These are phyloP conservation scores for Colletotrichum spaethianum DNA, from an alignment of 2,329 filamentous ascomycete species.

Conservation along the genomic window DNA sequence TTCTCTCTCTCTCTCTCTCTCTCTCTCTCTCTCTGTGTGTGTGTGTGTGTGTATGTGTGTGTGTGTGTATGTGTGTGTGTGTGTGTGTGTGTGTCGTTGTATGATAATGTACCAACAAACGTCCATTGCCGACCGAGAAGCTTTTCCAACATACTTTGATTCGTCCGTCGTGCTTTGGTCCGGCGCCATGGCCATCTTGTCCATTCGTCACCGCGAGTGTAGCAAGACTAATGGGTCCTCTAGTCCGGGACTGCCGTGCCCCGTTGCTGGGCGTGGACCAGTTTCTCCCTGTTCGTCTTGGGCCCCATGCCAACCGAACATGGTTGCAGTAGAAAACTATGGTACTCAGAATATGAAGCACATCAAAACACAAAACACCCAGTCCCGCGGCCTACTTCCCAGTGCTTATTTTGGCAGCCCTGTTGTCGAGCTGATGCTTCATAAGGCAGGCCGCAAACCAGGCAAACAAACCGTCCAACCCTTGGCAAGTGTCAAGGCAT, in stretches of 20 bases:
- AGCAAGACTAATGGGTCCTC: conserved; percentile 12
- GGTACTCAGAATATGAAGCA: conserved; percentile 8
- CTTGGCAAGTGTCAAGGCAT: conserved; percentile 32
- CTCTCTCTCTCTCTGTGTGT: too few species aligned
- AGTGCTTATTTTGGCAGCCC: conserved; percentile 34
- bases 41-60: too few species aligned
- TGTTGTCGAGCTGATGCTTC: background rate
- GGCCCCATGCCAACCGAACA: background rate
- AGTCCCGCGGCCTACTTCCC: background rate
- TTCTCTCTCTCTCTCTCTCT: too few species aligned
- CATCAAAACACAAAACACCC: conserved; percentile 20
- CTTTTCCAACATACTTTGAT: conserved; percentile 2
- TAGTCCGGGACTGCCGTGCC: conserved; percentile 13
- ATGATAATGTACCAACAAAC: background rate
- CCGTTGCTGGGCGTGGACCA: conserved; percentile 1
- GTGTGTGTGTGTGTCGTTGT: too few species aligned
- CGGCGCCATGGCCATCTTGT: background rate
- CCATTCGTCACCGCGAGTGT: background rate
- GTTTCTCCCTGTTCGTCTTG: background rate
- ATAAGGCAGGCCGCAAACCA: background rate
- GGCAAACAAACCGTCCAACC: conserved; percentile 11
- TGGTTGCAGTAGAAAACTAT: background rate
- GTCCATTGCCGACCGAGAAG: background rate
- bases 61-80: too few species aligned
- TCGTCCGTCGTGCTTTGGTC: conserved; percentile 5